Conservation (phyloP, 345 rosid species). For the Aurinia saxatilis region DNA sequence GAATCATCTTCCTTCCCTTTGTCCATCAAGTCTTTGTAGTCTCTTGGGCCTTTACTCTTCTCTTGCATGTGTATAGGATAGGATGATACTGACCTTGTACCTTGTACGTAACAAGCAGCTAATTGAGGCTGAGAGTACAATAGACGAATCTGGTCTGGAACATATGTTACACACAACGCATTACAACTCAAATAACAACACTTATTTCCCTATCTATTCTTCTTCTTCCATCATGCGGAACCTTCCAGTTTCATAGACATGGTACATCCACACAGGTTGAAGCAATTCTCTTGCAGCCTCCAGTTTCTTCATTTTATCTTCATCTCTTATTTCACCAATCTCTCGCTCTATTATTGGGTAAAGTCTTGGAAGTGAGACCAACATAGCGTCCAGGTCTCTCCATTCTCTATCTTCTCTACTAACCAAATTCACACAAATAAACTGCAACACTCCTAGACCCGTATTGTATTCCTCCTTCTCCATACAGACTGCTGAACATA, state of each 20-base stretch:
- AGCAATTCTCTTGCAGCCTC: slow-evolving; percentile 49
- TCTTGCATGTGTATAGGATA: no score
- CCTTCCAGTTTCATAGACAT: slow-evolving; percentile 70
- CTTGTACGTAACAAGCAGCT: background rate
- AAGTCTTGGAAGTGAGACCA: slow-evolving; percentile 49
- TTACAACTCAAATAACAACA: background rate
- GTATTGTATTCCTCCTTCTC: slow-evolving; percentile 51
- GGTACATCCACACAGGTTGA: slow-evolving; percentile 81
- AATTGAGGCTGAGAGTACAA: background rate
- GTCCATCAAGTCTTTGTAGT: no score
- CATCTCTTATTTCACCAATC: slow-evolving; percentile 41
- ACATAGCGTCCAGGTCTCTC: slow-evolving; percentile 64
- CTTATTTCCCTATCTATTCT: slow-evolving; percentile 15
- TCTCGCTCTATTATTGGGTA: slow-evolving; percentile 58
- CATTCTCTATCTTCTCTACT: slow-evolving; percentile 55
- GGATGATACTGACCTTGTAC: no score
- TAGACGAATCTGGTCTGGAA: background rate
- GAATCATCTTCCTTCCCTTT: no score
- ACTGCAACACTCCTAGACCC: slow-evolving; percentile 53
- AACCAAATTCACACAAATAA: slow-evolving; percentile 50
- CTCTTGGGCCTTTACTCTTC: no score
- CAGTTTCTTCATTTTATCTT: slow-evolving; percentile 34
- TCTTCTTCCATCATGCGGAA: slow-evolving; percentile 43
- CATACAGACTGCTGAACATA: slow-evolving; percentile 42
- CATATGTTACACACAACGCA: background rate